Evolutionary conservation across 2,329 filamentous ascomycete genomes (phyloP), one percentile per base, ranked within the genome.

Genomic region (Alternaria rosae): DNA sequence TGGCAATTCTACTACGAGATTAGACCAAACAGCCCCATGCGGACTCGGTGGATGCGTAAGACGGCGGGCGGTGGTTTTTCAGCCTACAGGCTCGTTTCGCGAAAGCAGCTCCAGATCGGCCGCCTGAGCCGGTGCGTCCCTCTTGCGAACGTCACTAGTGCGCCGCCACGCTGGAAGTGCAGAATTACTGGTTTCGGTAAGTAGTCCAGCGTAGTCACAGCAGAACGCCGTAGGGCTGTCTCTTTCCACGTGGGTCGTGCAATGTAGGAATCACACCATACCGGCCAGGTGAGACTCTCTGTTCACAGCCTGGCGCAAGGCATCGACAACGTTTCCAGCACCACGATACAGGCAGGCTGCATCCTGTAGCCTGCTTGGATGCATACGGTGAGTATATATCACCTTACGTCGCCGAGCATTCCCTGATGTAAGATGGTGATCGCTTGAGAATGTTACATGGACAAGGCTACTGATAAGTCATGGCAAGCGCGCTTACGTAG

Each of bases 401-500:
- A 32, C 35, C 17, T 57, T 15, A 43, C 50, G 52, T 26, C 38
- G 51, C 38, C 30, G 47, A 51, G 30, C 20, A 25, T 52, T 32
- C 10, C 30, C 30, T 32, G 48, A 59, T 54, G 21, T 47, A 13
- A 32, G 38, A 44, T 32, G 35, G 57, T 38, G 30, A 43, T 60
- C 48, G 52, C 51, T 48, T 56, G 35, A 11, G 17, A 30, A 17
- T 38, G 45, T 47, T 38, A 44, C 53, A 57, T 57, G 53, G 28
- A 53, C 17, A 57, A 53, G 53, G 41, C 21, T 54, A 47, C 38
- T 60, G 61, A 62, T 65, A 60, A 67, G 61, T 66, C 55, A 62
- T 62, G 50, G 45, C 57, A 26, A 55, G 30, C 50, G 52, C 38
- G 64, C 61, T 65, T 64, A 65, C 64, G 51, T 59, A 50, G 42